Base-by-base conservation (phyloP, 2,329 filamentous ascomycete species). In the Monosporascus sp. region DNA sequence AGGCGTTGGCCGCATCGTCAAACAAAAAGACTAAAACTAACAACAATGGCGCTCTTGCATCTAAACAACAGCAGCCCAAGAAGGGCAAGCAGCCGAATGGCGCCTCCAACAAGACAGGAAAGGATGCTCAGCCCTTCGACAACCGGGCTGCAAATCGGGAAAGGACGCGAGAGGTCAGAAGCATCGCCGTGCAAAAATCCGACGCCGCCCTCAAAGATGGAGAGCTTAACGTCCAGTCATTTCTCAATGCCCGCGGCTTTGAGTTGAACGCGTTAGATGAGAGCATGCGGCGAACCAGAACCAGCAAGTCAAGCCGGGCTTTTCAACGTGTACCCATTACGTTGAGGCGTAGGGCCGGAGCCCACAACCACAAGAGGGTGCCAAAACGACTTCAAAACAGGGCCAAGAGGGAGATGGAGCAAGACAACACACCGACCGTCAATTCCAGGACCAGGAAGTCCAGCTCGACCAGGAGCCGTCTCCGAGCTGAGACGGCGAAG, bases 291-390 rank as follows among this genome's bases (percentile, higher is more conserved):
- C 84, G 82, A 37, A 87, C 89, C 47, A 92, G 88, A 68, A 72
- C 73, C 5, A 73, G 75, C 40, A 73, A 76, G 51, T 75, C 81
- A 44, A 85, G 83, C 53, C 81, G 93, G 50, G 92, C 93, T 16
- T 97, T 97, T 65, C 94, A 99, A 70, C 84, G 90, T 61, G 88
- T 99, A 5, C 94, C 94, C 1, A 83, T 91, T 60, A 85, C 87
- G 49, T 74, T 99, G 80, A 80, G 94, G 60, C 80, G 94, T 59
- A 81, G 94, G 62, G 96, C 93, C 0, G 94, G 93, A 20, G 96
- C 91, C 69, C 94, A 99, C 72, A 97, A 99, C 79, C 88, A 89
- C 37, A 96, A 93, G 72, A 83, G 88, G 57, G 87, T 99, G 17
- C 94, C 94, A 2, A 87, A 86, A 66, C 77, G 91, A 57, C 72